Base-by-base conservation (phyloP, 257 asterid genomes). In the Datura wrightii region DNA sequence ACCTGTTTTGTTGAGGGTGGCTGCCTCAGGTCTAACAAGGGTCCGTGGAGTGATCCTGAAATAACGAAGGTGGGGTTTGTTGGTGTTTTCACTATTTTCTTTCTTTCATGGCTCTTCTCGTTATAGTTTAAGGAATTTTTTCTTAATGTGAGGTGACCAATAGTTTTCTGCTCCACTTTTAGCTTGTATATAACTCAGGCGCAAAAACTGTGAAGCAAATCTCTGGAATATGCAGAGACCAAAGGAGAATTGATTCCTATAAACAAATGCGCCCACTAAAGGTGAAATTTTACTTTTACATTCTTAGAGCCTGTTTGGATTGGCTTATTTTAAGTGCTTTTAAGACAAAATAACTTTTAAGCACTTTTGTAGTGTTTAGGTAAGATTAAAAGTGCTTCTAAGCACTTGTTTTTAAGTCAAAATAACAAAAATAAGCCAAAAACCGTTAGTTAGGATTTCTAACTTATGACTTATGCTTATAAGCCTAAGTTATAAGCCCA, bases 11-110 rank as follows among this genome's bases (percentile, higher is more conserved):
- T 86, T 79, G 97, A 93, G 84, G 97, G 97, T 85, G 94, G 96
- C 86, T 95, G 98, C 88, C 93, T 95, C 84, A 91, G 94, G 90
- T 93, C 99, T 42, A 92, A 89, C 87, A 92, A 91, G 89, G 99
- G 98, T 82, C 98, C 99, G 13, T 95, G 99, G 99, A 94, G 87
- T 88, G 95, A 95, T 91, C 97, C 93, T 83, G 97, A 92, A 80
- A 94, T 94, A 88, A 90, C 92, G 93, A 94, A 95, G 97, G 98
- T 94, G 87, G 87, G 66, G 78, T 37, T 66, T 66, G 48, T 67
- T 67, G 52, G 52, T 39, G 78, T 67, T 67, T 66, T 67, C 52
- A 67, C 78, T 39, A 3, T 3, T 39, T 67, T 39, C 52, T 67
- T 67, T 31, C 44, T 67, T 63, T 7, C 0, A 14, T 37, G 76